A percentile compares a stretch with the other conserved stretches of the same genome.
phyloP scores from a whole-genome alignment of 1,284 basidiomycete species.

The Farysia itapuensis region DNA sequence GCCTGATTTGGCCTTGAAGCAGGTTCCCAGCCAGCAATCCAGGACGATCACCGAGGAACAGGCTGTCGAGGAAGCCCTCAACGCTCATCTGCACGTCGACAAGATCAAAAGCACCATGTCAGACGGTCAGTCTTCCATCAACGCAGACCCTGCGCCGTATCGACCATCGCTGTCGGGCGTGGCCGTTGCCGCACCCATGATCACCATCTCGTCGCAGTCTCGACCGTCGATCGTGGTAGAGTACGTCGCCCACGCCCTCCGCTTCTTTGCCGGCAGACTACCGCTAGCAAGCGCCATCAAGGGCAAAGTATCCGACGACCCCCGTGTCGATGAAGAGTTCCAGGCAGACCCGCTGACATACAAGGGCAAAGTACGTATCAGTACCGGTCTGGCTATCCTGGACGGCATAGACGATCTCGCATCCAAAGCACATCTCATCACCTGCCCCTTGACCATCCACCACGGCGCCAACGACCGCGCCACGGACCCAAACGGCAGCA shows the following conservation, averaged over 20 bases:
- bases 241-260: conserved; percentile 58
- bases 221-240: conserved; percentile 61
- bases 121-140: not conserved
- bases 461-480: conserved; percentile 64
- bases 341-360: conserved; percentile 62
- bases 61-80: conserved; percentile 13
- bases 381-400: conserved; percentile 63
- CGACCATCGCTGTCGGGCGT: conserved; percentile 56
- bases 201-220: conserved; percentile 60
- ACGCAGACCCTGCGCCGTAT: conserved; percentile 11
- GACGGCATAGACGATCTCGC: conserved; percentile 61
- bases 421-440: conserved; percentile 57
- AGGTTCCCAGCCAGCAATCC: conserved; percentile 22
- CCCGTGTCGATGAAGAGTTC: conserved; percentile 58
- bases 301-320: conserved; percentile 65
- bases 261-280: conserved; percentile 61
- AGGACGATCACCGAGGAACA: conserved; percentile 14
- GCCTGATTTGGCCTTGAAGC: conserved; percentile 23
- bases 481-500: conserved; percentile 61
- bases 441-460: conserved; percentile 62
- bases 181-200: conserved; percentile 62
- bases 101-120: not conserved
- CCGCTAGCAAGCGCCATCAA: conserved; percentile 62
- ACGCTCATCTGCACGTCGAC: conserved; percentile 14
- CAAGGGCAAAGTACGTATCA: conserved; percentile 63